These are phyloP conservation scores for Fusarium secorum DNA, from an alignment of 2,329 filamentous ascomycete genomes.

Conservation along the genomic window DNA sequence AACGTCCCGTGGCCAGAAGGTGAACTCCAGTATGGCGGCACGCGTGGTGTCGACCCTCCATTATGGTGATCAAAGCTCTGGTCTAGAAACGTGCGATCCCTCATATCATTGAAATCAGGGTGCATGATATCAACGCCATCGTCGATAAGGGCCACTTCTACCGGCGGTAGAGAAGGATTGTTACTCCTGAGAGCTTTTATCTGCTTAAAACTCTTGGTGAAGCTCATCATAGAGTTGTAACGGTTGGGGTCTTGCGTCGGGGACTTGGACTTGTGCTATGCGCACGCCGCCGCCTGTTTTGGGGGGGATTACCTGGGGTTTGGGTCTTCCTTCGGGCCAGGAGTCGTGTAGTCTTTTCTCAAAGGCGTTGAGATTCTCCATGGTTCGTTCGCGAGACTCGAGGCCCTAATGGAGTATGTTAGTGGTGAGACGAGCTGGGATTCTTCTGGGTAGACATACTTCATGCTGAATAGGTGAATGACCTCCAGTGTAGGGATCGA, in stretches of 20 bases:
- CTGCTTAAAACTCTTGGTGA: not conserved
- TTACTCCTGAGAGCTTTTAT: not conserved
- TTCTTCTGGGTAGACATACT: not conserved
- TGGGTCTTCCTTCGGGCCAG: not conserved
- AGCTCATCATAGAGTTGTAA: not conserved
- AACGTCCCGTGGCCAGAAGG: not conserved
- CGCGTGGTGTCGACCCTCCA: not conserved
- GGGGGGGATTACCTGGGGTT: not conserved
- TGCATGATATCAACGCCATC: not conserved
- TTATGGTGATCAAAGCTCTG: not conserved
- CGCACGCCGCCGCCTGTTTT: not conserved
- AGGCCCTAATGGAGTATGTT: not conserved
- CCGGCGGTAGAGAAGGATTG: not conserved
- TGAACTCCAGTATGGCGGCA: not conserved
- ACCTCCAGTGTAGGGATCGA: not conserved
- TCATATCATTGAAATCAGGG: not conserved
- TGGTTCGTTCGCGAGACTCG: not conserved
- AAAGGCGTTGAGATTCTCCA: not conserved
- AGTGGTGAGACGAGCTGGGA: not conserved
- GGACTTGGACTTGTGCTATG: not conserved
- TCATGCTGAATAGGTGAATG: conserved; percentile 3
- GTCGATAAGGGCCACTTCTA: not conserved
- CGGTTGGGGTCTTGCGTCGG: not conserved
- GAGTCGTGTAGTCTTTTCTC: not conserved
- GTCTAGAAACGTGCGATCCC: not conserved